phyloP scores from a whole-genome alignment of 208 protist species.

The Leishmania tropica region DNA sequence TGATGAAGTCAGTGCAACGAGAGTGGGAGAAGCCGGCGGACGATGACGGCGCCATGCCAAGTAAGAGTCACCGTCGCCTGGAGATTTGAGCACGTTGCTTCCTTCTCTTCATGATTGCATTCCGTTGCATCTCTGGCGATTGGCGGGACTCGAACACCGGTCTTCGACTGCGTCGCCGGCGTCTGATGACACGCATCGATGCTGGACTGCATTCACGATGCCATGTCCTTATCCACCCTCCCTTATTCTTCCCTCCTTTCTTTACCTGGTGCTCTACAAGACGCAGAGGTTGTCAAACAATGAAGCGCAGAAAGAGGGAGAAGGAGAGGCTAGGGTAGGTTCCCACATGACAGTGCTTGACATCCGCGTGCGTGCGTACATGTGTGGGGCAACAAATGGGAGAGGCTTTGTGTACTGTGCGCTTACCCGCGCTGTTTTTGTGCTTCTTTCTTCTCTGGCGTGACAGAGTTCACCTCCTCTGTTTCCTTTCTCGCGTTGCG shows the following conservation, averaged over 20 bases:
- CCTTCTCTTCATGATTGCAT: neutral
- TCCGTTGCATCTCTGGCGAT: neutral
- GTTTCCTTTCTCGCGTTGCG: conserved; percentile 7
- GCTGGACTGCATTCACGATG: neutral
- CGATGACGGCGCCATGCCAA: conserved; percentile 29
- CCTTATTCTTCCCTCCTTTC: neutral
- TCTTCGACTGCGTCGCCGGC: neutral
- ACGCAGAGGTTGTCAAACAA: neutral
- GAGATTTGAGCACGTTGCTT: conserved; percentile 7
- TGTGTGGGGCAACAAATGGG: neutral
- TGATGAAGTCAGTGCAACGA: conserved; percentile 71
- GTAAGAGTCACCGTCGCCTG: conserved; percentile 30
- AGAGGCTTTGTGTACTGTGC: neutral
- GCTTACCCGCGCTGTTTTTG: neutral
- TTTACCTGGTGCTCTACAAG: neutral
- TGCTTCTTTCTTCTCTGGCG: neutral
- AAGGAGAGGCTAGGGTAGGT: neutral
- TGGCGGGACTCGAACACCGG: neutral
- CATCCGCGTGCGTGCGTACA: neutral
- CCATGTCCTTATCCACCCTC: neutral
- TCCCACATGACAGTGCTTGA: neutral
- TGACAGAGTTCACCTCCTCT: neutral
- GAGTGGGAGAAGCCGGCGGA: conserved; percentile 68
- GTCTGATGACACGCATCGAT: neutral
- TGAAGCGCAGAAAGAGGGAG: neutral